phyloP scores from a whole-genome alignment of 2,329 filamentous ascomycete species.

The Huntiella savannae region DNA sequence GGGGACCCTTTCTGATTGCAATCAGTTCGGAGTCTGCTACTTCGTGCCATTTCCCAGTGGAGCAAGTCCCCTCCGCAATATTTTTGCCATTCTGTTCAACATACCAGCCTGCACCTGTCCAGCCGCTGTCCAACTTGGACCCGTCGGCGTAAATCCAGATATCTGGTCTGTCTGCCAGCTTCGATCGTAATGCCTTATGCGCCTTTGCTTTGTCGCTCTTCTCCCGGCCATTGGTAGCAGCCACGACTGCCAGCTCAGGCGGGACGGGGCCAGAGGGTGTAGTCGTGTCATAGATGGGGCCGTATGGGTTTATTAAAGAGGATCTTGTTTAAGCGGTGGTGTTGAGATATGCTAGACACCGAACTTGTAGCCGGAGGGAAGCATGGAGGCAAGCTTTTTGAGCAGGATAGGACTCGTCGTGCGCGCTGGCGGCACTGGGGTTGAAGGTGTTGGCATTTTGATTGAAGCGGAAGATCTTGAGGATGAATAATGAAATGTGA shows the following conservation, averaged over 20 bases:
- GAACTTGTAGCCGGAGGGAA: slow-evolving; percentile 39
- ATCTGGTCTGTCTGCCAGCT: too few species aligned
- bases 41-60: background rate
- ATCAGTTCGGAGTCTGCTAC: background rate
- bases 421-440: slow-evolving; percentile 3
- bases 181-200: too few species aligned
- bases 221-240: too few species aligned
- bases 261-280: too few species aligned
- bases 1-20: background rate
- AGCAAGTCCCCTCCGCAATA: background rate
- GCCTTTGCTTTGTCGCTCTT: too few species aligned
- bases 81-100: background rate
- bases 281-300: too few species aligned
- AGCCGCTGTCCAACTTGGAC: too few species aligned
- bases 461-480: background rate
- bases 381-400: slow-evolving; percentile 26
- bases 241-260: too few species aligned
- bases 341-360: slow-evolving; percentile 76
- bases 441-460: background rate
- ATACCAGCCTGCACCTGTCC: too few species aligned
- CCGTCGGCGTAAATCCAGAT: too few species aligned
- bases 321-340: slow-evolving; percentile 50
- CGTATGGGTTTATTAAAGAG: too few species aligned
- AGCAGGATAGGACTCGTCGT: slow-evolving; percentile 15
- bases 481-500: background rate